Evolutionary conservation across 1,284 basidiomycete genomes (phyloP), one percentile per base, ranked within the genome.

Genomic region (Entoloma clypeatum): DNA sequence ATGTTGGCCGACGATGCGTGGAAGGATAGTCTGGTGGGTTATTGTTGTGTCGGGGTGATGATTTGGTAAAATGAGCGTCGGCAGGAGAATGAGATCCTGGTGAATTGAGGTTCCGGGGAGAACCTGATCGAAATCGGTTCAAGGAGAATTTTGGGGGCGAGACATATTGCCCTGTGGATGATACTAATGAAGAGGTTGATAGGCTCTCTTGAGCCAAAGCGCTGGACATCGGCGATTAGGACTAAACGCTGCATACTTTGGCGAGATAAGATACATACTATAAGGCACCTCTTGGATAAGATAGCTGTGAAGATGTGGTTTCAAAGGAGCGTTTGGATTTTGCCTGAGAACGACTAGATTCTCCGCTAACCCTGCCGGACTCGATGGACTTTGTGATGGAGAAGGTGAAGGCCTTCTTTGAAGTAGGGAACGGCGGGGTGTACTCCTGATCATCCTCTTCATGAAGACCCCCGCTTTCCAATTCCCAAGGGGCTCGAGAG

Each of bases 401-500:
- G 22, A 63, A 72, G 60, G 60, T 61, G 41, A 62, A 59, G 27
- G 61, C 58, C 47, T 62, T 69, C 39, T 54, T 63, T 25, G 57
- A 58, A 51, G 48, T 43, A 44, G 50, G 54, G 41, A 42, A 47
- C 42, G 56, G 57, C 36, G 50, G 52, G 43, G 54, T 58, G 39
- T 61, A 57, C 30, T 67, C 67, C 1, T 62, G 54, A 31, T 75
- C 72, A 29, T 74, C 72, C 22, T 69, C 73, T 51, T 74, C 73
- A 18, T 65, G 58, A 5, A 71, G 47, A 11, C 62, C 34, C n/a
- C 62, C 67, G 16, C 68, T 72, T 36, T 77, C 81, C 35, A 74
- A 64, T 62, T 89, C 86, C 86, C 86, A 89, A 30, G 86, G 86
- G 17, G 86, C 82, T 19, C 73, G 79, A 45, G 83, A 82, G 60